These are phyloP conservation scores for Lachancea mirantina DNA, from an alignment of 805 yeast genomes.

Conservation along the genomic window DNA sequence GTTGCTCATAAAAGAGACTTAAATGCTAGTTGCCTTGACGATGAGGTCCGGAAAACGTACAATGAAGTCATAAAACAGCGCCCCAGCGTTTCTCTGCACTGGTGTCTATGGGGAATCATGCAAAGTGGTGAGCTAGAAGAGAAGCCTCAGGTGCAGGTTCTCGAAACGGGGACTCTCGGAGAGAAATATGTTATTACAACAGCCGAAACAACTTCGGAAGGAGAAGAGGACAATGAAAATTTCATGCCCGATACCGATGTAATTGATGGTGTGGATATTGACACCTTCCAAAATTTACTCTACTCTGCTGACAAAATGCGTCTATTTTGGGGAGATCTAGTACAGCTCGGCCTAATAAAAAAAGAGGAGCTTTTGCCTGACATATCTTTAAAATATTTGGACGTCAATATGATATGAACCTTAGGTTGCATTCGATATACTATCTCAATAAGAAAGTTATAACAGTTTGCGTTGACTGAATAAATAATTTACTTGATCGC, in stretches of 20 bases:
- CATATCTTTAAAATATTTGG: slow-evolving; percentile 3
- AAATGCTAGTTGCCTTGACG: slow-evolving; percentile 32
- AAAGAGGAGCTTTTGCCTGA: slow-evolving; percentile 14
- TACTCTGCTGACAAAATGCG: slow-evolving; percentile 72
- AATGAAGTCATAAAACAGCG: slow-evolving; percentile 74
- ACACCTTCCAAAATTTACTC: slow-evolving; percentile 68
- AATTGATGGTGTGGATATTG: slow-evolving; percentile 37
- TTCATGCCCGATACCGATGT: slow-evolving; percentile 25
- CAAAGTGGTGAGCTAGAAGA: slow-evolving; percentile 48
- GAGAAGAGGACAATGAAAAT: slow-evolving; percentile 26
- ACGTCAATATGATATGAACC: slow-evolving; percentile 4
- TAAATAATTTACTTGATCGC: too few relatives aligned
- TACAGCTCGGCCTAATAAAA: slow-evolving; percentile 49
- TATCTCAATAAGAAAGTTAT: too few relatives aligned
- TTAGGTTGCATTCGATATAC: too few relatives aligned
- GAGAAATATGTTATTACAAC: slow-evolving; percentile 36
- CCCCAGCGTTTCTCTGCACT: slow-evolving; percentile 65
- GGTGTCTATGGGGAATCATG: slow-evolving; percentile 91
- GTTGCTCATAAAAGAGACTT: slow-evolving; percentile 45
- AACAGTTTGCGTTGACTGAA: too few relatives aligned
- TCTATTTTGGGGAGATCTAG: slow-evolving; percentile 66
- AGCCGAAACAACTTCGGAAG: too few relatives aligned
- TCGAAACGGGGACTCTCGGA: slow-evolving; percentile 50
- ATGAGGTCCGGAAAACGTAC: slow-evolving; percentile 44
- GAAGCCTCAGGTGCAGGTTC: slow-evolving; percentile 19